Evolutionary conservation across 208 protist genomes (phyloP), one percentile per base, ranked within the genome.

Genomic region (Crithidia bombi): DNA sequence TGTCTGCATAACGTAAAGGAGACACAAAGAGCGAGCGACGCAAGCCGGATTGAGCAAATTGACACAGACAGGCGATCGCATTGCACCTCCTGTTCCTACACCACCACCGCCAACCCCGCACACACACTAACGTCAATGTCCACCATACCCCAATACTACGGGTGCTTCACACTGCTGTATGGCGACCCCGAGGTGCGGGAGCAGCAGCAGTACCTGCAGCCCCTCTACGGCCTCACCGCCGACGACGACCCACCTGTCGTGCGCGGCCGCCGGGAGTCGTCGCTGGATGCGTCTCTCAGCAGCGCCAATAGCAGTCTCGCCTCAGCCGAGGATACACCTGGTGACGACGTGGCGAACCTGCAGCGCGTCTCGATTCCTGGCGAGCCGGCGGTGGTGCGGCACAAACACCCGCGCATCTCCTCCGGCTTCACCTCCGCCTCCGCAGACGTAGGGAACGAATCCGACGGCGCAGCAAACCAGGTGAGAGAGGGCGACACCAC

Each of bases 151-250:
- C 47, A 35, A 12, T 66, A 51, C 51, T 25, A 46, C n/a, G 77
- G 43, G 44, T 61, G 61, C 52, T 78, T 73, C 52, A 74, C 77
- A 19, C 55, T 78, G 26, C 65, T 82, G 30, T 82, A 78, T 47
- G 70, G 41, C 14, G 77, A 82, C 30, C 70, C 77, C 28, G 72
- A 75, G 51, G 43, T 66, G 36, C 38, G 49, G 44, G 46, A 57
- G n/a, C 38, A 78, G 44, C 57, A 26, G 28, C 73, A 61, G 41
- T 78, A 69, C 50, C 59, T 78, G 44, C 70, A 82, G 41, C 72
- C 72, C 15, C 46, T 78, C 12, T 82, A 82, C 63, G 77, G 77
- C 25, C 58, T 70, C 56, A 78, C 71, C 0, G 69, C 69, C 25
- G 69, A 67, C 11, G 69, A 75, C 61, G 69, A 75, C 39, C 69